Evolutionary conservation across 805 yeast species (phyloP), one percentile per base, ranked within the genome.

Genomic region (Wickerhamiella domercqiae): DNA sequence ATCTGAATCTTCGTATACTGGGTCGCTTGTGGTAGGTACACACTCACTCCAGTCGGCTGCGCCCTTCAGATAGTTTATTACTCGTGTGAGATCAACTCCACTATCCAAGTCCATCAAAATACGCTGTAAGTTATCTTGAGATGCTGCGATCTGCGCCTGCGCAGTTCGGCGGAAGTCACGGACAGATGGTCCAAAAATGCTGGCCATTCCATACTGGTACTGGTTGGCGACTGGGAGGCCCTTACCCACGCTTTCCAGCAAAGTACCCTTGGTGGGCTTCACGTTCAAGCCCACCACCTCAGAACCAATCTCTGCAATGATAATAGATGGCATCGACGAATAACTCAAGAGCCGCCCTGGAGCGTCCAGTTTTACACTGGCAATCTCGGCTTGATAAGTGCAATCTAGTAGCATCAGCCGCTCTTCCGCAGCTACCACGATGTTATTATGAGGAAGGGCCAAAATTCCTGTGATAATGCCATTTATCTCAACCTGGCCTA

Each of bases 1-100:
- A 51, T 81, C 93, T 19, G 63, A 59, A 37, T 76, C 82, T 7
- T 73, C 71, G 45, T 74, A 81, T 45, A 70, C 74, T 5, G 36
- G 39, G 4, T 68, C 66, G 37, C 60, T 55, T 41, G 60, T 64
- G 1, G 35, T 45, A 4, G 43, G 38, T 5, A 39, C 39, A 22
- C 52, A 51, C 32, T 48, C 48, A 7, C n/a, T 21, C 44, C 47
- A 42, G 2, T 31, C 21, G 11, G 21, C 5, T 1, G 43, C 37
- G 13, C 37, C 32, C 29, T 47, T 47, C 30, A 44, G 35, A 33
- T 46, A 48, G 2, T 45, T 28, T 1, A 46, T 38, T n/a, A 50
- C 11, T 7, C 34, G 38, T 1, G 45, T 39, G 29, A 50, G 43
- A 7, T 26, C 34, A 2, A 39, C 20, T 7, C 43, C 49, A 46